These are phyloP conservation scores for Aspergillus biplanus DNA, from an alignment of 495 filamentous ascomycete species.

Conservation along the genomic window DNA sequence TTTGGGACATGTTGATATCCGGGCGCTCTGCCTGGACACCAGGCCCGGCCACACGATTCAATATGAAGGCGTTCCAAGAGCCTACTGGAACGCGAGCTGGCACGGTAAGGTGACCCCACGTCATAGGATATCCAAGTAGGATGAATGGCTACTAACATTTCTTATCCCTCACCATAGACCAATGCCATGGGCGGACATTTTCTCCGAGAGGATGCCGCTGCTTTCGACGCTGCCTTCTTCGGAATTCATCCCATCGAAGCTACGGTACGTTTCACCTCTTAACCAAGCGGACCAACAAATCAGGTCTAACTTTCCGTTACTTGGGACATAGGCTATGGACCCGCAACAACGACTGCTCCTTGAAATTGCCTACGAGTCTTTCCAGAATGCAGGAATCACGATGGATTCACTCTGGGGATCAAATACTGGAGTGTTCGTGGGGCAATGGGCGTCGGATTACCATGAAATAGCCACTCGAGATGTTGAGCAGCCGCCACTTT, in stretches of 20 bases:
- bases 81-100: constrained; percentile 12
- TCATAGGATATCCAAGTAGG: background rate
- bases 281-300: background rate
- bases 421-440: constrained; percentile 53
- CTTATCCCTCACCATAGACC: constrained; percentile 18
- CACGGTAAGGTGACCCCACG: constrained; percentile 1
- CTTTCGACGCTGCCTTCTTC: constrained; percentile 65
- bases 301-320: background rate
- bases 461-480: constrained; percentile 35
- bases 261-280: constrained; percentile 26
- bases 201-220: constrained; percentile 54
- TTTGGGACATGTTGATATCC: constrained; percentile 17
- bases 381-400: constrained; percentile 51
- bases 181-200: constrained; percentile 44
- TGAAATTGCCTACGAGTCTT: constrained; percentile 61
- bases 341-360: constrained; percentile 58
- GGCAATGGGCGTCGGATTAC: constrained; percentile 38
- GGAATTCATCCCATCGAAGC: constrained; percentile 59
- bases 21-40: constrained; percentile 20
- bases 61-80: constrained; percentile 19
- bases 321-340: constrained; percentile 40
- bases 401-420: constrained; percentile 44
- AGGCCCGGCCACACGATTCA: constrained; percentile 16
- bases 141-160: background rate
- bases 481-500: constrained; percentile 34